Evolutionary conservation across 139 green algal species (phyloP), one percentile per base, ranked within the genome.

Genomic region (Chlamydomonas sp.): DNA sequence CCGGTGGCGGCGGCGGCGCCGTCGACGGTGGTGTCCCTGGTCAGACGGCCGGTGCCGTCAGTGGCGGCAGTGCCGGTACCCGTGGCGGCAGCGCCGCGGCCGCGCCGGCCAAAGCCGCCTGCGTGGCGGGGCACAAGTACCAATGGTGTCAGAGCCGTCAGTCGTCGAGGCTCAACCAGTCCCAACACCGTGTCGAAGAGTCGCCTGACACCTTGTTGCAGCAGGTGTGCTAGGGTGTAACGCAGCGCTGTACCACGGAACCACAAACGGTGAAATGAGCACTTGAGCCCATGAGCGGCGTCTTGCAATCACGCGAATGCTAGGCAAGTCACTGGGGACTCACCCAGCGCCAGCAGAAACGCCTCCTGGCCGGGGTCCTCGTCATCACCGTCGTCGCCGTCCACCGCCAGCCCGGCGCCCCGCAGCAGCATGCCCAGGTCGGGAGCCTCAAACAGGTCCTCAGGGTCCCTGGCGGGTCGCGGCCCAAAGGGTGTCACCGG

Each of bases 381-480:
- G 60, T 75, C 79, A 2, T 73, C 14, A 12, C 67, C 67, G 14
- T 73, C 67, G 14, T 73, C 8, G 3, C 14, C 67, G 67, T 15
- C 8, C 10, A 5, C 67, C 10, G 67, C 67, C 67, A 20, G 14
- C 7, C 14, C 72, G 15, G 5, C 73, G 73, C 8, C 5, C n/a
- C 78, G 62, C 17, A 68, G 6, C 58, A 78, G 4, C 58, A 85
- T 58, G 20, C 31, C 68, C 69, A 86, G 69, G 69, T 86, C 81
- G 60, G 81, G 81, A 3, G 69, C 81, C 81, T 86, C 81, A 7
- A 86, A 86, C 81, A 86, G 15, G 4, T 86, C 81, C 3, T 71
- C 80, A 6, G 64, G 57, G 14, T 49, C 7, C 7, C 72, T 61
- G 31, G 31, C 31, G 31, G 31, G 31, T 49, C 31, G 31, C 31